These are phyloP conservation scores for Candida argentea DNA, from an alignment of 805 yeast genomes.

Conservation along the genomic window DNA sequence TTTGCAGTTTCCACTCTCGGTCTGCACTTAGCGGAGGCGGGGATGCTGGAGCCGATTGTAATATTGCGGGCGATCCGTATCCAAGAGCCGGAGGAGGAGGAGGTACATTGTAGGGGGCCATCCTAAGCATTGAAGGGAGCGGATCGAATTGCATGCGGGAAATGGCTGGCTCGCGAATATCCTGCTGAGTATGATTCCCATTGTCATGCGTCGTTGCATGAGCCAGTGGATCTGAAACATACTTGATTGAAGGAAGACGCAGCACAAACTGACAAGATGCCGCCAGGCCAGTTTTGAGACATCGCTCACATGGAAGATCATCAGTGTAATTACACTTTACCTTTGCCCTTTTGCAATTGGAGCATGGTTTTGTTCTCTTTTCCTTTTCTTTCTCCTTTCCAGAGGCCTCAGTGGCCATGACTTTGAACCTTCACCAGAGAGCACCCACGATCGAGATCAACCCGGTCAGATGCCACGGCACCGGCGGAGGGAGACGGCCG, in stretches of 20 bases:
- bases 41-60: slow-evolving; percentile 1
- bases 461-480: too few species aligned
- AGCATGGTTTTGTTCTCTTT: slow-evolving; percentile 49
- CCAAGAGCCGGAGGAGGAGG: slow-evolving; percentile 2
- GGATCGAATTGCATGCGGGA: too few species aligned
- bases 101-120: not conserved
- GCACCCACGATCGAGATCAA: too few species aligned
- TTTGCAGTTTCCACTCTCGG: slow-evolving; percentile 21
- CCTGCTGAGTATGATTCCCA: not conserved
- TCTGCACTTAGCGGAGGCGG: too few species aligned
- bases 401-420: too few species aligned
- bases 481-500: too few species aligned
- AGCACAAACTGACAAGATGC: slow-evolving; percentile 44
- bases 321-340: slow-evolving; percentile 47
- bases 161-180: not conserved
- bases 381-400: too few species aligned
- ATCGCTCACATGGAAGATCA: slow-evolving; percentile 46
- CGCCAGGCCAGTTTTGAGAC: slow-evolving; percentile 39
- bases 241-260: slow-evolving; percentile 35
- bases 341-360: slow-evolving; percentile 51
- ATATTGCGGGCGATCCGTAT: slow-evolving; percentile 1
- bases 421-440: too few species aligned
- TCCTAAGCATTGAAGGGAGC: not conserved
- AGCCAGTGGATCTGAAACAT: slow-evolving; percentile 15
- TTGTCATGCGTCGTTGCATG: not conserved